Evolutionary conservation across 495 filamentous ascomycete species (phyloP).

Genomic region (Platismatia glauca): DNA sequence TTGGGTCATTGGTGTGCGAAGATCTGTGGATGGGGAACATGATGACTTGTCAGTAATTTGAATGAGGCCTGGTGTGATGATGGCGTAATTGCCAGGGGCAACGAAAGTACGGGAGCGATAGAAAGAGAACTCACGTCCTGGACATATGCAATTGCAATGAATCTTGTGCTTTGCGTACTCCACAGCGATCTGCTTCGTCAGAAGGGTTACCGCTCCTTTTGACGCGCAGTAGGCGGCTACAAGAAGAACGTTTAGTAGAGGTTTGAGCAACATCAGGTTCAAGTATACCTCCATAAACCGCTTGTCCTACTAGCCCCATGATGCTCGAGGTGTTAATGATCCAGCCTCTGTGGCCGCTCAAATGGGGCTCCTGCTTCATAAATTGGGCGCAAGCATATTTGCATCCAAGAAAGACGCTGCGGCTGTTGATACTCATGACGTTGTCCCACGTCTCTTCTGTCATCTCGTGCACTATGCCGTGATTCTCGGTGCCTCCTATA

Average conservation of each 20-base stretch:
- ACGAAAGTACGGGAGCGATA: not conserved
- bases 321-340: conserved; percentile 47
- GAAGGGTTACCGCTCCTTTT: conserved; percentile 42
- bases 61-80: not conserved
- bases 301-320: conserved; percentile 33
- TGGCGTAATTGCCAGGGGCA: too few relatives aligned
- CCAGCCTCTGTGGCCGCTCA: conserved; percentile 44
- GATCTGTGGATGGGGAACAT: conserved; percentile 2
- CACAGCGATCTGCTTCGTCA: conserved; percentile 42
- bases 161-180: conserved; percentile 45
- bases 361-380: conserved; percentile 38
- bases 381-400: conserved; percentile 45
- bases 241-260: not conserved
- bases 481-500: conserved; percentile 20
- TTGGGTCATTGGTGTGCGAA: conserved; percentile 21
- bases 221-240: conserved; percentile 41
- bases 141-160: conserved; percentile 46
- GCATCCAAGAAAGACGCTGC: conserved; percentile 43
- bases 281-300: conserved; percentile 14
- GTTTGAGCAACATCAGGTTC: not conserved
- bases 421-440: conserved; percentile 38
- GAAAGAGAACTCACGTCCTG: conserved; percentile 39
- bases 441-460: conserved; percentile 36
- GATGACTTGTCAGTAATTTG: not conserved
- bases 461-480: conserved; percentile 31